A percentile compares a stretch with the other conserved stretches of the same genome.
These are phyloP conservation scores for Chlamydomonas applanata DNA, from an alignment of 139 green algal species.

Conservation along the genomic window DNA sequence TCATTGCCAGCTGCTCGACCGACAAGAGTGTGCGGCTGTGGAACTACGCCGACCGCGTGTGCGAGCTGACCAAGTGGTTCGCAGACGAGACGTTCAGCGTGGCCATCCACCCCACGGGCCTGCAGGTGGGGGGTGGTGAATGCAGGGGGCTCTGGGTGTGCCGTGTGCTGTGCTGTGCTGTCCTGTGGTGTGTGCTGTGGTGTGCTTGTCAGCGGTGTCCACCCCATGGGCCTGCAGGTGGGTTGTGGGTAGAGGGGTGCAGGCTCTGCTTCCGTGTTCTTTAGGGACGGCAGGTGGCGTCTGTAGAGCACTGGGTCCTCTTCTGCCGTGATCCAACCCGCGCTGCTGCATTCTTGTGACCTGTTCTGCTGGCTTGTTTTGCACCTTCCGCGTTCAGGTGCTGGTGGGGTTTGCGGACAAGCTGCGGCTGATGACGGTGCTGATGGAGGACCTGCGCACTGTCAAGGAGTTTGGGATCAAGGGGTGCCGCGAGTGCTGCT, in stretches of 20 bases:
- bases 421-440: constrained; percentile 84
- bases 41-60: constrained; percentile 80
- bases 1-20: constrained; percentile 72
- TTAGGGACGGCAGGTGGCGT: too few species aligned
- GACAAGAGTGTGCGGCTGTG: constrained; percentile 80
- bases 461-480: constrained; percentile 79
- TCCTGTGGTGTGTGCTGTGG: not conserved
- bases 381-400: too few species aligned
- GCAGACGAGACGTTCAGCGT: constrained; percentile 76
- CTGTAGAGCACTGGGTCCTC: too few species aligned
- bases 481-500: constrained; percentile 47
- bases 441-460: constrained; percentile 77
- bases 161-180: not conserved
- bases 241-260: not conserved
- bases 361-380: too few species aligned
- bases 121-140: constrained; percentile 41
- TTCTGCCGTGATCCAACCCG: too few species aligned
- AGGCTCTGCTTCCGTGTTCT: too few species aligned
- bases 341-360: too few species aligned
- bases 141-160: not conserved
- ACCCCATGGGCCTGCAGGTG: constrained; percentile 1
- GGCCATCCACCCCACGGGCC: constrained; percentile 82
- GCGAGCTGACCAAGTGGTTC: constrained; percentile 65
- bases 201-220: not conserved
- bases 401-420: constrained; percentile 88